Evolutionary conservation across 2,329 filamentous ascomycete genomes (phyloP).

Genomic region (Cryphonectria carpinicola): DNA sequence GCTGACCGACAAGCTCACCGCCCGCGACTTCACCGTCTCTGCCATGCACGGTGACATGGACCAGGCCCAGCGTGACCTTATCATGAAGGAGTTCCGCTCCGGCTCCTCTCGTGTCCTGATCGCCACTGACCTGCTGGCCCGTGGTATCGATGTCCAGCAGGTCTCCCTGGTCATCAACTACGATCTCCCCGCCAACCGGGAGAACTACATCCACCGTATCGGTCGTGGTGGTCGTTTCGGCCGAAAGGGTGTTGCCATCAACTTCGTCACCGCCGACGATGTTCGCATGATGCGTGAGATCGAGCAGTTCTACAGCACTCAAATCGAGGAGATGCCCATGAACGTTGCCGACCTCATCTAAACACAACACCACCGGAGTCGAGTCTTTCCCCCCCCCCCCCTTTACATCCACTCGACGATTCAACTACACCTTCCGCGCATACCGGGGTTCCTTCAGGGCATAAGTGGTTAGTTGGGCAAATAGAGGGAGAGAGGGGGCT

Average conservation of each 20-base stretch:
- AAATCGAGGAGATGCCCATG: slow-evolving; percentile 99
- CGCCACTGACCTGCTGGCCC: slow-evolving; percentile 96
- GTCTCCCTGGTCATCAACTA: slow-evolving; percentile 99
- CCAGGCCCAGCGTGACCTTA: slow-evolving; percentile 95
- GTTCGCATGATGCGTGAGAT: slow-evolving; percentile 97
- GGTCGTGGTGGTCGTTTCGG: slow-evolving; percentile 94
- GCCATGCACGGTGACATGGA: slow-evolving; percentile 99
- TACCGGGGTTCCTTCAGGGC: slow-evolving; percentile 23
- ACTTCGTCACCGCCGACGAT: slow-evolving; percentile 98
- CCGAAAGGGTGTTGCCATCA: slow-evolving; percentile 98
- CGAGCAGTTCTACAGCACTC: slow-evolving; percentile 74
- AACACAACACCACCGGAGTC: slow-evolving; percentile 17
- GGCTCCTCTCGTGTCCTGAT: slow-evolving; percentile 96
- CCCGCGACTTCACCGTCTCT: slow-evolving; percentile 97
- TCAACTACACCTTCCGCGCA: slow-evolving; percentile 27
- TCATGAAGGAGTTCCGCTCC: slow-evolving; percentile 98
- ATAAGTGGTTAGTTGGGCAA: slow-evolving; percentile 29
- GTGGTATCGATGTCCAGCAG: slow-evolving; percentile 98
- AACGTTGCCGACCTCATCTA: slow-evolving; percentile 71
- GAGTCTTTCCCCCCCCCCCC: slow-evolving; percentile 15
- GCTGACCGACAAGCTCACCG: slow-evolving; percentile 99
- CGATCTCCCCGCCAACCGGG: slow-evolving; percentile 95
- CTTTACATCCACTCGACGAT: slow-evolving; percentile 24
- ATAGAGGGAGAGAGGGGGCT: slow-evolving; percentile 31
- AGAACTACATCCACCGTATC: slow-evolving; percentile 99